Base-by-base conservation (phyloP, 148 eudicot species). In the Chenopodium berlandieri region DNA sequence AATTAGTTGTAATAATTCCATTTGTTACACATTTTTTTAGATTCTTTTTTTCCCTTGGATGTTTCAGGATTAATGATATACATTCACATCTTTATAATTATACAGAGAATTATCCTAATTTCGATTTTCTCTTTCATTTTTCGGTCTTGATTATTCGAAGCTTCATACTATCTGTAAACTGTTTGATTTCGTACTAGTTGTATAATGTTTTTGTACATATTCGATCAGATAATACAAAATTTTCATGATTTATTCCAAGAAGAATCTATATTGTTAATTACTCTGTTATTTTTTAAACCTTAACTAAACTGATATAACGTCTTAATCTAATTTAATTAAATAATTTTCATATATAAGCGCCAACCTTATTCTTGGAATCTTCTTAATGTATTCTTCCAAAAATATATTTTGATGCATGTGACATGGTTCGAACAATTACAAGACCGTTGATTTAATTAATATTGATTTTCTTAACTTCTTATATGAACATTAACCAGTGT, bases 351-450 rank as follows among this genome's bases (percentile, higher is more conserved):
- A 7, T 65, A 17, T 8, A 50, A 79, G 7, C 69, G 69, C 69
- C 69, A 77, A 46, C 79, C 71, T 63, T 77, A n/a, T 62, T 54
- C 50, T 63, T 63, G 52, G 70, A 77, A 62, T 65, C 52, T 63
- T 77, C 30, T 63, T 58, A 2, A 64, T 77, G 58, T 40, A 32
- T 20, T 76, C 20, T 2, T 32, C 44, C 8, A 10, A 60, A 76
- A 37, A 63, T 19, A 17, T 62, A 60, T 13, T 44, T 4, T 10
- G 34, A 72, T 25, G 71, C 82, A 80, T 80, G 82, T 80, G 82
- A 75, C 77, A 40, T 63, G 73, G 67, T 72, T 44, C 22, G 25
- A 37, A 0, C 71, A 62, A 80, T 74, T 69, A 44, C 27, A 44
- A 34, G 32, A 73, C 40, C 56, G 34, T 72, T 23, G 46, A 44